Evolutionary conservation across 306 rosid genomes (phyloP).

Genomic region (Abrus pulchellus): DNA sequence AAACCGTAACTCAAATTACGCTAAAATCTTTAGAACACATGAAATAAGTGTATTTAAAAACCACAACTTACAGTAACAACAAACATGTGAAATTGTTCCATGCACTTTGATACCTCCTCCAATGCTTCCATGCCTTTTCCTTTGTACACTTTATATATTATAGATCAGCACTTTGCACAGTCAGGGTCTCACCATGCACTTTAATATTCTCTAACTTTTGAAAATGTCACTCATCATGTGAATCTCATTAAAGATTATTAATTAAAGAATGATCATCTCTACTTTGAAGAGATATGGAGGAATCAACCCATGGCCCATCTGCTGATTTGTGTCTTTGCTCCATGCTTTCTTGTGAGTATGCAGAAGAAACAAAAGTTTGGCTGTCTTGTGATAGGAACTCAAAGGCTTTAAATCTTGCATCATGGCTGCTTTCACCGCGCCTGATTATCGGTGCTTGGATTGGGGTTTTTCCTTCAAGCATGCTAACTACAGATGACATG

Average conservation of each 20-base stretch:
- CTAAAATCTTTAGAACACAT: neutral
- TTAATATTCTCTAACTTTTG: neutral
- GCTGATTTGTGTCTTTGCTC: constrained; percentile 46
- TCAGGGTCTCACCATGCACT: too few species aligned
- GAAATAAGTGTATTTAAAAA: neutral
- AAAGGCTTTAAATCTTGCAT: constrained; percentile 68
- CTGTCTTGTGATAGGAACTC: constrained; percentile 64
- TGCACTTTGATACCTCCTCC: neutral
- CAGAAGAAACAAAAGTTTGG: constrained; percentile 56
- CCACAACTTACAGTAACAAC: neutral
- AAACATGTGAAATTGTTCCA: neutral
- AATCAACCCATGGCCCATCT: constrained; percentile 65
- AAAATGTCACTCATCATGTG: neutral
- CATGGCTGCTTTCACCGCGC: constrained; percentile 46
- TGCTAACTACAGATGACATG: constrained; percentile 82
- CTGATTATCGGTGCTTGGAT: constrained; percentile 56
- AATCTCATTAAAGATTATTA: constrained; percentile 40
- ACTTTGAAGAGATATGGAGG: constrained; percentile 60
- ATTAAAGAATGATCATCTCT: constrained; percentile 49
- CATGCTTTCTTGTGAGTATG: constrained; percentile 53
- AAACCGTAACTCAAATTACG: neutral
- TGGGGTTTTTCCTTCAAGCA: constrained; percentile 81
- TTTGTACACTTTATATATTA: too few species aligned
- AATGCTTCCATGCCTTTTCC: too few species aligned
- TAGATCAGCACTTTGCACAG: too few species aligned